Base-by-base conservation (phyloP, 495 filamentous ascomycete genomes). In the Neurospora tetraspora region DNA sequence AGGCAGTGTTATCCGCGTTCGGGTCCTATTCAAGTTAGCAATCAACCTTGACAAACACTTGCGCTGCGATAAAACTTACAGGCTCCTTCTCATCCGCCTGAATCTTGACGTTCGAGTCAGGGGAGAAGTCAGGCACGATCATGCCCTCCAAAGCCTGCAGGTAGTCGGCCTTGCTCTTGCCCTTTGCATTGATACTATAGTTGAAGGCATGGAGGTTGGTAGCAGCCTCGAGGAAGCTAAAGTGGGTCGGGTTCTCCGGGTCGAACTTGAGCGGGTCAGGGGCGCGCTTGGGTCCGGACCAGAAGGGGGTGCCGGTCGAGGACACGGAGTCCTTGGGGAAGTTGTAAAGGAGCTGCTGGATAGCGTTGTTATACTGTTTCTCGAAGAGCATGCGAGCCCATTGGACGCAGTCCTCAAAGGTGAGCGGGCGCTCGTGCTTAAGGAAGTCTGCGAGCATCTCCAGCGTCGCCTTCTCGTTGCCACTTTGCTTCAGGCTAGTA, bases 201-300 rank as follows among this genome's bases (percentile, higher is more conserved):
- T 99, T 99, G 88, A 96, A 99, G 4, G 94, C 96, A 78, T 97
- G 96, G 31, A 99, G 88, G 79, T 97, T 94, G 34, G 96, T 93
- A 5, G 89, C 96, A 40, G 96, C 92, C 73, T 94, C 88, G 70
- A 98, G 83, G 79, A 97, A 99, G 36, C 86, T 87, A 74, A 94
- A 88, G 80, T 99, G 96, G 23, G 93, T 94, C 18, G 90, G 85
- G 77, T 97, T 97, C 20, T 88, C 83, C 71, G 89, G 84, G 77
- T 96, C 93, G 74, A 99, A 99, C 77, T 91, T 93, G 75, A 98
- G 82, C 75, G 96, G 91, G 72, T 95, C 92, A 11, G 96, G 96
- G 8, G 96, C 96, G 78, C 96, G 93, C 88, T 99, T 99, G 23
- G 96, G 96, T 53, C 96, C 96, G 71, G 95, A 98, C 96, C 96